Conservation (phyloP, 805 yeast genomes). For the Starmerella stellata region DNA sequence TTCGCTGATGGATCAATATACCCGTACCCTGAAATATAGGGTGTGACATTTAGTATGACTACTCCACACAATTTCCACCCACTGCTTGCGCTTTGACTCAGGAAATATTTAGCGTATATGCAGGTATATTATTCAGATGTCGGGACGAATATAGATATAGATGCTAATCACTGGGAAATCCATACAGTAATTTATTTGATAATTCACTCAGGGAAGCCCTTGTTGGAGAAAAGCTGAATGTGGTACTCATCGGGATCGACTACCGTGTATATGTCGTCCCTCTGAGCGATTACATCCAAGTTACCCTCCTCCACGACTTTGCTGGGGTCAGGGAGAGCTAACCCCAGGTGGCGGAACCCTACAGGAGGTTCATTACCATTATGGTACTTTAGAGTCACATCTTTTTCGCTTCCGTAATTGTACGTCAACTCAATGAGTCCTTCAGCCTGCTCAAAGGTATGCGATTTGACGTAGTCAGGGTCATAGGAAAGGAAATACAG, state of each 20-base stretch:
- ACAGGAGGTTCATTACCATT: slow-evolving; percentile 44
- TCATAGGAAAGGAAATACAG: slow-evolving; percentile 70
- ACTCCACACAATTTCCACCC: no score
- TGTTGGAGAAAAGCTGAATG: slow-evolving; percentile 35
- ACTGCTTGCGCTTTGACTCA: no score
- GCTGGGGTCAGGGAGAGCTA: slow-evolving; percentile 45
- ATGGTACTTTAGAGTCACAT: slow-evolving; percentile 57
- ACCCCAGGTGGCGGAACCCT: slow-evolving; percentile 76
- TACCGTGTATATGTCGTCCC: slow-evolving; percentile 35
- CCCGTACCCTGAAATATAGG: no score
- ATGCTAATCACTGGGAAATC: no score
- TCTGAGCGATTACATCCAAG: slow-evolving; percentile 29
- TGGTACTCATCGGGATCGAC: slow-evolving; percentile 84
- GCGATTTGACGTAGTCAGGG: slow-evolving; percentile 25
- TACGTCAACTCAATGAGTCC: slow-evolving; percentile 77
- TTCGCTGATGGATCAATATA: no score
- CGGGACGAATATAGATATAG: no score
- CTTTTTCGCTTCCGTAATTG: slow-evolving; percentile 87
- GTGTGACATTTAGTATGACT: no score
- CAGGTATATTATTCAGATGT: no score
- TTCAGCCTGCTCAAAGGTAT: slow-evolving; percentile 31
- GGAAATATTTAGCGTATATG: no score
- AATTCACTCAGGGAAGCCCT: background rate
- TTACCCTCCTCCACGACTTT: slow-evolving; percentile 33
- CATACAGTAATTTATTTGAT: no score